Conservation (phyloP, 768 basidiomycete genomes). For the Steccherinum ochraceum region DNA sequence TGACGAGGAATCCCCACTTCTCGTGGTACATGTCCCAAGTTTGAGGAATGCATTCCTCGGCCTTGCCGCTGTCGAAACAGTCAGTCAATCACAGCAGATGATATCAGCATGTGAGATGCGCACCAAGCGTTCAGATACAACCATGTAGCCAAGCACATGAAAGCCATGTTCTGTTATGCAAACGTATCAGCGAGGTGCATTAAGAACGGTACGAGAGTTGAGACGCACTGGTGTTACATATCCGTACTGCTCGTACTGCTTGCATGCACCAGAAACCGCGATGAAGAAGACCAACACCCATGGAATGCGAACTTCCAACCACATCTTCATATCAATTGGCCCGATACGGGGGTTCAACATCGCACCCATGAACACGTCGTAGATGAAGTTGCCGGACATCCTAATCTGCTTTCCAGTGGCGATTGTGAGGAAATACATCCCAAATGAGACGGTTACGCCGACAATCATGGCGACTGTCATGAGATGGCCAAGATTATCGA, state of each 20-base stretch:
- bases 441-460: constrained; percentile 75
- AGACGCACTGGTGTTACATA: constrained; percentile 83
- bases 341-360: constrained; percentile 91
- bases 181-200: background rate
- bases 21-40: constrained; percentile 99
- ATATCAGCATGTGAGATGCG: constrained; percentile 11
- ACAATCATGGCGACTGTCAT: constrained; percentile 95
- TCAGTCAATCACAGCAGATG: constrained; percentile 2
- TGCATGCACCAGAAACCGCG: constrained; percentile 86
- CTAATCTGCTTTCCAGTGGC: constrained; percentile 75
- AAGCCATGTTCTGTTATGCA: constrained; percentile 90
- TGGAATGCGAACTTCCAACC: constrained; percentile 93
- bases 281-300: constrained; percentile 97
- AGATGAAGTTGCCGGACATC: constrained; percentile 93
- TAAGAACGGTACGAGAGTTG: background rate
- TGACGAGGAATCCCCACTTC: constrained; percentile 98
- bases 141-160: constrained; percentile 94
- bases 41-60: constrained; percentile 91
- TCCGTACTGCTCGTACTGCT: constrained; percentile 90
- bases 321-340: constrained; percentile 94
- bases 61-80: constrained; percentile 58
- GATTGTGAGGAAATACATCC: constrained; percentile 76
- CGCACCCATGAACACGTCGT: constrained; percentile 97
- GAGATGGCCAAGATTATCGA: constrained; percentile 92
- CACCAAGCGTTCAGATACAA: constrained; percentile 96